These are phyloP conservation scores for Anthoceros angustus DNA, from an alignment of 225 moss, liverwort and hornwort species.

Conservation along the genomic window DNA sequence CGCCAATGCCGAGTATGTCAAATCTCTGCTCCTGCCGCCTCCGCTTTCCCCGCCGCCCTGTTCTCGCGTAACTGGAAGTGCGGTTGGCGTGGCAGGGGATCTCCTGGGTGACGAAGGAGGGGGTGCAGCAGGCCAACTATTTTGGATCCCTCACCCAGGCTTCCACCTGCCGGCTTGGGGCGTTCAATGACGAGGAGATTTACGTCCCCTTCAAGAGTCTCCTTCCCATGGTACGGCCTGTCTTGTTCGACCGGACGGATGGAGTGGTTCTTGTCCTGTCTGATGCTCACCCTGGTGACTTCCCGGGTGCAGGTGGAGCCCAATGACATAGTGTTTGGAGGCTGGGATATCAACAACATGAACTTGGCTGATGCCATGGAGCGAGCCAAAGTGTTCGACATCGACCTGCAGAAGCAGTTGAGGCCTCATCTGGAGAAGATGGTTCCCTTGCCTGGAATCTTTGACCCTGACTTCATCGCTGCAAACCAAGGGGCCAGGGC, in stretches of 20 bases:
- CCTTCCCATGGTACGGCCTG: constrained; percentile 53
- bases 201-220: constrained; percentile 87
- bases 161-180: constrained; percentile 81
- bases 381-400: constrained; percentile 75
- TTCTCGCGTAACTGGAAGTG: not conserved
- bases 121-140: constrained; percentile 87
- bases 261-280: not conserved
- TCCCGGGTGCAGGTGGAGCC: constrained; percentile 49
- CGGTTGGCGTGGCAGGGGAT: constrained; percentile 38
- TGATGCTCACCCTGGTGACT: not conserved
- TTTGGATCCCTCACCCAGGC: constrained; percentile 85
- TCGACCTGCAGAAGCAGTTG: constrained; percentile 95
- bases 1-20: constrained; percentile 70
- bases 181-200: constrained; percentile 75
- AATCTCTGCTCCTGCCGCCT: not conserved
- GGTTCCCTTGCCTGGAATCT: constrained; percentile 71
- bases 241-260: not conserved
- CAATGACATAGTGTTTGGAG: constrained; percentile 60
- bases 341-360: constrained; percentile 93
- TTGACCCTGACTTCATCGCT: constrained; percentile 87
- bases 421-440: constrained; percentile 72
- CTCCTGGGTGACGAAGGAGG: constrained; percentile 96
- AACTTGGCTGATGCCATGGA: constrained; percentile 94
- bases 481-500: constrained; percentile 81
- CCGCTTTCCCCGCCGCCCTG: not conserved